Evolutionary conservation across 2,329 filamentous ascomycete genomes (phyloP), one percentile per base, ranked within the genome.

Genomic region (Trichoderma pleuroti): DNA sequence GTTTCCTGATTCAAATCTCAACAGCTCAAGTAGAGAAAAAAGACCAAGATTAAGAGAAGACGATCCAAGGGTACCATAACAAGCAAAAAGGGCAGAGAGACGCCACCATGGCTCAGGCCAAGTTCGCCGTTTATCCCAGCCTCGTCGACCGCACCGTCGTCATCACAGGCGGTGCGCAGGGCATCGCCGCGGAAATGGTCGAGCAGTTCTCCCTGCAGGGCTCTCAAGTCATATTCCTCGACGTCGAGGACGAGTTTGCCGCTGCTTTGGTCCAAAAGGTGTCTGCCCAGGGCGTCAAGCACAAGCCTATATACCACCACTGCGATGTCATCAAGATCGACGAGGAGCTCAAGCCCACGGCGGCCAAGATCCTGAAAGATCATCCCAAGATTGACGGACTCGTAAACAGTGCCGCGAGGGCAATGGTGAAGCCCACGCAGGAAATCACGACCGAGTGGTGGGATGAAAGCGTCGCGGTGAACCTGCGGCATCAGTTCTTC

Each of bases 321-420:
- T 86, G 84, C 78, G 81, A 84, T 73, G 76, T 85, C 4, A 80
- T 80, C 8, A 74, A 83, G 68, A 70, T 85, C 4, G 72, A 75
- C 1, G 68, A 73, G 28, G 68, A 74, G 46, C 74, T 84, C 6
- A 75, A 78, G 49, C 71, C 76, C 0, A 80, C 78, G 18, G 80
- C 82, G 1, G 75, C 77, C 16, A 74, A 75, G n/a, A 77, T 79
- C 4, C 68, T 83, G 1, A 72, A 74, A 2, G 69, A 76, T 3
- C 73, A 78, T 39, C 74, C 73, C 0, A 65, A 32, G 75, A 86
- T 97, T 76, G 92, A 97, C 80, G 91, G 96, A 73, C 82, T 97
- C 64, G 83, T 97, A 83, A 96, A 97, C 84, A 97, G 96, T 79
- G 93, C 93, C 21, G 93, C 92, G 0, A 72, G 72, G 0, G 74